These are phyloP conservation scores for Sporothrix inflata DNA, from an alignment of 2,329 filamentous ascomycete species.

Conservation along the genomic window DNA sequence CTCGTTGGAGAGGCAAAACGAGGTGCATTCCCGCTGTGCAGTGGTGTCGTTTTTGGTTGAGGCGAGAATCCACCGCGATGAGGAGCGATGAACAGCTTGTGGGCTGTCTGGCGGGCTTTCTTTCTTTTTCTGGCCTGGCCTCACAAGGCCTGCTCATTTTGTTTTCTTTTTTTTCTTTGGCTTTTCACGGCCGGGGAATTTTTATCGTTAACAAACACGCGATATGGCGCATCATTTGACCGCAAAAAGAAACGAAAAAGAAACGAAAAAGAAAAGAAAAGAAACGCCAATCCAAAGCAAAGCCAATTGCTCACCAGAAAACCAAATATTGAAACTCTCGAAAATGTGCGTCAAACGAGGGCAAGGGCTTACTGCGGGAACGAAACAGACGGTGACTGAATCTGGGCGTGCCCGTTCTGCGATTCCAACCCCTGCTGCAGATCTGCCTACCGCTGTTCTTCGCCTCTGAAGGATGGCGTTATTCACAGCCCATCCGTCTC, in stretches of 20 bases:
- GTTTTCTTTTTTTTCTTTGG: neutral
- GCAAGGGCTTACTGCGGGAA: conserved; percentile 13
- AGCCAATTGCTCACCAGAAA: neutral
- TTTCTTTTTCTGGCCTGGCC: conserved; percentile 14
- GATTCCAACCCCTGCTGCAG: conserved; percentile 16
- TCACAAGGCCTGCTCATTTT: neutral
- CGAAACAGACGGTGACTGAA: conserved; percentile 8
- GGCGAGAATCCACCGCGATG: neutral
- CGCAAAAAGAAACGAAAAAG: neutral
- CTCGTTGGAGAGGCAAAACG: neutral
- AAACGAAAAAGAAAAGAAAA: neutral
- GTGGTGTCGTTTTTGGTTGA: neutral
- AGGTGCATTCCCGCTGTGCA: conserved; percentile 15
- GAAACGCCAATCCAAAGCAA: neutral
- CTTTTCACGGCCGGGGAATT: neutral
- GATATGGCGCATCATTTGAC: neutral
- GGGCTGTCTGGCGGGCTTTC: neutral
- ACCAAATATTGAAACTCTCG: neutral
- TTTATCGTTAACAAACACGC: conserved; percentile 1
- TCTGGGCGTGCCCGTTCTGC: neutral
- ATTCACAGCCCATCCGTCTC: neutral
- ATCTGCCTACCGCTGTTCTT: neutral
- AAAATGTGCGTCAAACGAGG: conserved; percentile 15
- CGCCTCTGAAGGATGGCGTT: neutral
- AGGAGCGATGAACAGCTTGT: conserved; percentile 10